A percentile compares a stretch with the other conserved stretches of the same genome.
Conservation (phyloP, 2,329 filamentous ascomycete species). For the Epichloe brachyelytri region DNA sequence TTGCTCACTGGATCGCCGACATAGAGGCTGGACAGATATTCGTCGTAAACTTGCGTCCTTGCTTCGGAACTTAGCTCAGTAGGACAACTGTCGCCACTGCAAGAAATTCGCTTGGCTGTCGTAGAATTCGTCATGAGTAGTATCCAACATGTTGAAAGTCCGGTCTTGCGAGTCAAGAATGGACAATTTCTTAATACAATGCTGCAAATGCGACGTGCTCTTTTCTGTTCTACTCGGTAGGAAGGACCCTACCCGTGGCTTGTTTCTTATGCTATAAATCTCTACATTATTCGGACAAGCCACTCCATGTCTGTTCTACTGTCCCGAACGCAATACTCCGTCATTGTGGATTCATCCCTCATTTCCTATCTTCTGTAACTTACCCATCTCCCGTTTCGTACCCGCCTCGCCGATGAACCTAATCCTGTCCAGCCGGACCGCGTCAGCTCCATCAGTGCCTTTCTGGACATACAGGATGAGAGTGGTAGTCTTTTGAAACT, state of each 20-base stretch:
- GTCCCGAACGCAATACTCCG: background rate
- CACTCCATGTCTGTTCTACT: background rate
- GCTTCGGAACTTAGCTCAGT: too few relatives aligned
- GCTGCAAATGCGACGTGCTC: background rate
- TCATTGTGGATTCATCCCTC: slow-evolving; percentile 34
- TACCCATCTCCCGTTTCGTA: slow-evolving; percentile 85
- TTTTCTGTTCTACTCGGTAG: background rate
- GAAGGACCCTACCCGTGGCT: background rate
- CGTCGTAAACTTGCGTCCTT: background rate
- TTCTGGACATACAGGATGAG: slow-evolving; percentile 81
- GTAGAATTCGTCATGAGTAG: background rate
- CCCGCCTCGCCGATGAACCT: slow-evolving; percentile 78
- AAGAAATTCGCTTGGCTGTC: background rate
- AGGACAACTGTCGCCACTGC: too few relatives aligned
- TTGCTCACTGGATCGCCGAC: slow-evolving; percentile 17
- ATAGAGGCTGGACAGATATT: slow-evolving; percentile 7
- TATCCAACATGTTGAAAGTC: too few relatives aligned
- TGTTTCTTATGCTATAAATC: background rate
- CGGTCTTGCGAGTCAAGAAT: too few relatives aligned
- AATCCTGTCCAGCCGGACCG: slow-evolving; percentile 69
- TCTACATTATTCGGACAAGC: background rate
- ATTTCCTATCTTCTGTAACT: slow-evolving; percentile 87
- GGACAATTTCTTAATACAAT: background rate
- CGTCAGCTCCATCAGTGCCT: slow-evolving; percentile 71
- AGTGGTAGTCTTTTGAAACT: slow-evolving; percentile 88